Percentiles rank a stretch among this genome's conserved stretches.
phyloP scores from a whole-genome alignment of 2,329 filamentous ascomycete genomes.

The Diplodia corticola region DNA sequence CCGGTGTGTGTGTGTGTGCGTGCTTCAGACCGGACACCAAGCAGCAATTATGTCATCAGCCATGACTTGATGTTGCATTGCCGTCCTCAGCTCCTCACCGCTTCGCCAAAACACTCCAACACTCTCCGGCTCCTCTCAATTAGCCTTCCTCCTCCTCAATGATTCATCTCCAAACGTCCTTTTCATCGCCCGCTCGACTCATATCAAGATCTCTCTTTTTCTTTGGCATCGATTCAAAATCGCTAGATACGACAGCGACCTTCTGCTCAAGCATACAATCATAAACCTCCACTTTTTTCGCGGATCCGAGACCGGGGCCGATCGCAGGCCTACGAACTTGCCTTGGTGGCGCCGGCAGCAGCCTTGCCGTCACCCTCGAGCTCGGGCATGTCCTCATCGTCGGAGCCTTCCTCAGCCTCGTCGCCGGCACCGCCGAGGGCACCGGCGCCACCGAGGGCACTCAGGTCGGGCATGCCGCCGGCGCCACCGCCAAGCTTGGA shows the following conservation, averaged over 20 bases:
- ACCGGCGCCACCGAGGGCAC: slow-evolving; percentile 38
- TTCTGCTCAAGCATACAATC: background rate
- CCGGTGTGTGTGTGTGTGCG: too few relatives aligned
- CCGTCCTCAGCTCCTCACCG: slow-evolving; percentile 13
- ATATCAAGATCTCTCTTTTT: background rate
- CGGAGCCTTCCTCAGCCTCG: slow-evolving; percentile 60
- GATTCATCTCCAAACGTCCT: background rate
- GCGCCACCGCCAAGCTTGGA: slow-evolving; percentile 69
- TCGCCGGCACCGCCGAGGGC: slow-evolving; percentile 47
- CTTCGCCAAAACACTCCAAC: background rate
- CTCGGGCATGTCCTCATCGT: slow-evolving; percentile 76
- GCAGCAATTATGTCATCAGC: slow-evolving; percentile 13
- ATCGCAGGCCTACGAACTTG: slow-evolving; percentile 26
- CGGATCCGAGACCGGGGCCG: background rate
- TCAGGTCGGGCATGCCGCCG: slow-evolving; percentile 43
- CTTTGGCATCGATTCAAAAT: background rate
- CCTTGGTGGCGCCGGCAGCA: slow-evolving; percentile 26
- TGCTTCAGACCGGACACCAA: background rate
- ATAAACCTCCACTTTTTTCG: background rate
- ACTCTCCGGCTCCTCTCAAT: background rate
- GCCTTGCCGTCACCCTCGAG: slow-evolving; percentile 49
- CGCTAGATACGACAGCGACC: slow-evolving; percentile 12
- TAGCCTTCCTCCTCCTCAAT: background rate
- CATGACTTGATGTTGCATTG: background rate
- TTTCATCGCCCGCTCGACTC: background rate